A percentile compares a stretch with the other conserved stretches of the same genome.
Evolutionary conservation across 2,329 filamentous ascomycete species (phyloP).

Genomic region (Ophiobolus disseminans): DNA sequence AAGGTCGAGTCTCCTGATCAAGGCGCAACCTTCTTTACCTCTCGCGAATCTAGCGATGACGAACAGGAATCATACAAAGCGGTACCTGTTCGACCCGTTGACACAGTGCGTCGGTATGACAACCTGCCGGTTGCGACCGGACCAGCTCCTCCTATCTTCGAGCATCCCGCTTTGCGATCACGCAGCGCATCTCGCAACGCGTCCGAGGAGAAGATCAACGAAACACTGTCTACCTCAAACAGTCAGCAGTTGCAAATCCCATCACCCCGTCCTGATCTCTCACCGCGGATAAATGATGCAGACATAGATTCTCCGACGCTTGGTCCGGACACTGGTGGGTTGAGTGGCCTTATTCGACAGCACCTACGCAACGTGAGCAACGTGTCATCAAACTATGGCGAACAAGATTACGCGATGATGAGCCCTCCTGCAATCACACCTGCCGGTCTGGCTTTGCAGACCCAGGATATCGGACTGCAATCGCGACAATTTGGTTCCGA

Average conservation of each 20-base stretch:
- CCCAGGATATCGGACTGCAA: constrained; percentile 39
- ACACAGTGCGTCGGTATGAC: constrained; percentile 39
- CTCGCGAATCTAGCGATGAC: constrained; percentile 41
- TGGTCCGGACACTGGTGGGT: constrained; percentile 67
- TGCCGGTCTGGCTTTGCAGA: constrained; percentile 44
- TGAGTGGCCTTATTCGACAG: constrained; percentile 82
- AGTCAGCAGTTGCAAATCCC: neutral
- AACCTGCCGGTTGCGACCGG: constrained; percentile 43
- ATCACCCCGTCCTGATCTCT: constrained; percentile 16
- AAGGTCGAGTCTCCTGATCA: constrained; percentile 21
- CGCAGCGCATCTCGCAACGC: constrained; percentile 29
- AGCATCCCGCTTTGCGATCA: constrained; percentile 48
- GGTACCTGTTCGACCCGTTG: constrained; percentile 18
- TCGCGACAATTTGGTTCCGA: constrained; percentile 38
- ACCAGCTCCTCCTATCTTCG: constrained; percentile 43
- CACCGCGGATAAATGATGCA: constrained; percentile 22
- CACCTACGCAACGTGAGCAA: constrained; percentile 85
- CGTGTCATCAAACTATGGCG: constrained; percentile 75
- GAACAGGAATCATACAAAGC: constrained; percentile 33
- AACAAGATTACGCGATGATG: constrained; percentile 50
- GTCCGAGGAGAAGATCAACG: constrained; percentile 20
- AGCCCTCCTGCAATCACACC: constrained; percentile 49
- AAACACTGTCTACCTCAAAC: neutral
- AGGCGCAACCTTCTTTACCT: constrained; percentile 40
- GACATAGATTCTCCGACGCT: constrained; percentile 80